A percentile compares a stretch with the other conserved stretches of the same genome.
These are phyloP conservation scores for Monosporozyma unispora DNA, from an alignment of 805 yeast genomes.

Conservation along the genomic window DNA sequence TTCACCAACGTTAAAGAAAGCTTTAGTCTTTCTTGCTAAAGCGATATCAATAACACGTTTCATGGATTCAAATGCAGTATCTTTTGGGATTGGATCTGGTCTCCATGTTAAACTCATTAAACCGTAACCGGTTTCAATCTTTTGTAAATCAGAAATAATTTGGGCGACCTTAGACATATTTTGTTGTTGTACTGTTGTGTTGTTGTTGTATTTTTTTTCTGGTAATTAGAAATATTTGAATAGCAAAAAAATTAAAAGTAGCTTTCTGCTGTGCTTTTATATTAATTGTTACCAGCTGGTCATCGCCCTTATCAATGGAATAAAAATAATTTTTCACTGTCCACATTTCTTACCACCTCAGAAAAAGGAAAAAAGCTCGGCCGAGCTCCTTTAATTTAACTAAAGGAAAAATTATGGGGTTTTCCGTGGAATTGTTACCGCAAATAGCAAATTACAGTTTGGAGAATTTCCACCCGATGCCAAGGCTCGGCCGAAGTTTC, in stretches of 20 bases:
- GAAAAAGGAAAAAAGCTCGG: too few species aligned
- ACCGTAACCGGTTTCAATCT: conserved; percentile 50
- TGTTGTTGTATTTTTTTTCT: background rate
- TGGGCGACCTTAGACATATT: conserved; percentile 16
- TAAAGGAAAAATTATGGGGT: too few species aligned
- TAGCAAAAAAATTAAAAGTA: too few species aligned
- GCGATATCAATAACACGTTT: conserved; percentile 40
- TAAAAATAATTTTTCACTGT: too few species aligned
- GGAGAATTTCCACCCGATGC: background rate
- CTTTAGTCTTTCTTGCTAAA: conserved; percentile 29
- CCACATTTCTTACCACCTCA: too few species aligned
- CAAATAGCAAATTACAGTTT: background rate
- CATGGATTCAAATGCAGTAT: conserved; percentile 45
- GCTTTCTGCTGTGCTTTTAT: too few species aligned
- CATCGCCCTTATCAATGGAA: too few species aligned
- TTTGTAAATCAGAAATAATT: conserved; percentile 13
- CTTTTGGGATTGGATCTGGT: conserved; percentile 45
- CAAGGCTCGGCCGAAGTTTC: background rate
- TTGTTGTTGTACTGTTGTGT: background rate
- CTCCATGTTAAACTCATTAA: conserved; percentile 76
- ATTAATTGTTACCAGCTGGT: too few species aligned
- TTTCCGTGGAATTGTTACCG: too few species aligned
- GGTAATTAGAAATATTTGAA: too few species aligned
- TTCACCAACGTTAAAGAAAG: conserved; percentile 64
- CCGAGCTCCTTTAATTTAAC: too few species aligned